A percentile compares a stretch with the other conserved stretches of the same genome.
Conservation (phyloP, 352 stramenopile genomes). For the Phytophthora ramorum region DNA sequence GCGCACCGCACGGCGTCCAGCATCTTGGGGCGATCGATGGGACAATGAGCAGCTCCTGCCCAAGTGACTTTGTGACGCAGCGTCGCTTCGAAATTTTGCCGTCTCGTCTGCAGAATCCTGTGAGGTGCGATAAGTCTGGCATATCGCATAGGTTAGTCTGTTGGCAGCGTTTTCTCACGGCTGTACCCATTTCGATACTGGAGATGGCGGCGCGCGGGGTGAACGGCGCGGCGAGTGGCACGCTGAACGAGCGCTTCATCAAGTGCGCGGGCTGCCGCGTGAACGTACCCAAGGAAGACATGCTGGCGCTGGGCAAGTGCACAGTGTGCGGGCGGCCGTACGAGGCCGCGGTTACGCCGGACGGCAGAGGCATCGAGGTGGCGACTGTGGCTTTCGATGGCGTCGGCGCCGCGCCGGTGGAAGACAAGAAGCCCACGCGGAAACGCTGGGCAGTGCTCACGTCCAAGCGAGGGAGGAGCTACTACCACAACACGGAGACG, state of each 20-base stretch:
- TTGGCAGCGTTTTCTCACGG: background rate
- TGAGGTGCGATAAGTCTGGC: conserved; percentile 12
- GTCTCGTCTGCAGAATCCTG: conserved; percentile 17
- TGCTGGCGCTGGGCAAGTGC: conserved; percentile 66
- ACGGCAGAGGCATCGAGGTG: conserved; percentile 35
- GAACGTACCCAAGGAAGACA: conserved; percentile 85
- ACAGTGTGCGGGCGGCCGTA: conserved; percentile 63
- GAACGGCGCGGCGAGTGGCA: conserved; percentile 61
- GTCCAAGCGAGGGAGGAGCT: conserved; percentile 70
- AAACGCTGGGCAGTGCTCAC: conserved; percentile 75
- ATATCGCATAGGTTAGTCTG: conserved; percentile 8
- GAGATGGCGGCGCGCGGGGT: conserved; percentile 53
- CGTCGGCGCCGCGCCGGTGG: conserved; percentile 1
- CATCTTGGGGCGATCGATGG: no score
- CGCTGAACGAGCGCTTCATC: conserved; percentile 83
- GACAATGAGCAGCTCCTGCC: no score
- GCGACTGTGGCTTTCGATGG: conserved; percentile 51
- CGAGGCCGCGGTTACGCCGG: conserved; percentile 34
- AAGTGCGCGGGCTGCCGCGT: conserved; percentile 76
- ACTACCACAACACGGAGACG: conserved; percentile 87
- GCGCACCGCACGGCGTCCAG: conserved; percentile 56
- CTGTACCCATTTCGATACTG: background rate
- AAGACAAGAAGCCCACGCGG: conserved; percentile 33
- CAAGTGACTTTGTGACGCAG: no score
- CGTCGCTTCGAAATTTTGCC: conserved; percentile 19